Percentiles rank a stretch among this genome's conserved stretches.
phyloP scores from a whole-genome alignment of 768 basidiomycete species.

The Pisolithus sp. region DNA sequence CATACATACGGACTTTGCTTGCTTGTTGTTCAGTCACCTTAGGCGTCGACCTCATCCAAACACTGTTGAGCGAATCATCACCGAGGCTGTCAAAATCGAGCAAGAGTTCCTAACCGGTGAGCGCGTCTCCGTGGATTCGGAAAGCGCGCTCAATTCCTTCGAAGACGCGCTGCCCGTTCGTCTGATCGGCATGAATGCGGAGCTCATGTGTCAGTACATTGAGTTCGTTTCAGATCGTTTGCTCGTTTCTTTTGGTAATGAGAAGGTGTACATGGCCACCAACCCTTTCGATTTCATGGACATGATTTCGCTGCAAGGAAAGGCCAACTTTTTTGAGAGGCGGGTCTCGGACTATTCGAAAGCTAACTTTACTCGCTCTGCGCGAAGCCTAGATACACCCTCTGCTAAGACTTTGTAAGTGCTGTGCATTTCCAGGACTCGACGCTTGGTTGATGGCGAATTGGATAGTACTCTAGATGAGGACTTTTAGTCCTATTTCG shows the following conservation, averaged over 20 bases:
- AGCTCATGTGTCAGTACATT: slow-evolving; percentile 85
- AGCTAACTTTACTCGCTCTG: slow-evolving; percentile 45
- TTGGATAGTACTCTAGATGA: slow-evolving; percentile 33
- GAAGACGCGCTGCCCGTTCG: slow-evolving; percentile 77
- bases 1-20: slow-evolving; percentile 95
- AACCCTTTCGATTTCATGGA: slow-evolving; percentile 97
- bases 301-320: slow-evolving; percentile 91
- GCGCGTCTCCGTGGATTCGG: slow-evolving; percentile 5
- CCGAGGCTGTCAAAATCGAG: slow-evolving; percentile 80
- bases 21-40: slow-evolving; percentile 81
- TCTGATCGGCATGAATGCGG: slow-evolving; percentile 88
- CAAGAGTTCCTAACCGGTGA: slow-evolving; percentile 78
- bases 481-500: slow-evolving; percentile 28
- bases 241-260: slow-evolving; percentile 75
- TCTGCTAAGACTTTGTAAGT: slow-evolving; percentile 35
- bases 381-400: slow-evolving; percentile 14
- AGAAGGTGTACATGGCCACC: slow-evolving; percentile 64
- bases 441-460: neutral
- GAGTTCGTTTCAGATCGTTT: slow-evolving; percentile 90
- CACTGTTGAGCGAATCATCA: slow-evolving; percentile 63
- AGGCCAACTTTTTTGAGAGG: slow-evolving; percentile 97
- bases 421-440: neutral
- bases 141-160: neutral
- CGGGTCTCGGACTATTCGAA: slow-evolving; percentile 84
- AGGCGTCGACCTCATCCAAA: slow-evolving; percentile 76